Base-by-base conservation (phyloP, 2,329 filamentous ascomycete species). In the Sclerotinia sclerotiorum region DNA sequence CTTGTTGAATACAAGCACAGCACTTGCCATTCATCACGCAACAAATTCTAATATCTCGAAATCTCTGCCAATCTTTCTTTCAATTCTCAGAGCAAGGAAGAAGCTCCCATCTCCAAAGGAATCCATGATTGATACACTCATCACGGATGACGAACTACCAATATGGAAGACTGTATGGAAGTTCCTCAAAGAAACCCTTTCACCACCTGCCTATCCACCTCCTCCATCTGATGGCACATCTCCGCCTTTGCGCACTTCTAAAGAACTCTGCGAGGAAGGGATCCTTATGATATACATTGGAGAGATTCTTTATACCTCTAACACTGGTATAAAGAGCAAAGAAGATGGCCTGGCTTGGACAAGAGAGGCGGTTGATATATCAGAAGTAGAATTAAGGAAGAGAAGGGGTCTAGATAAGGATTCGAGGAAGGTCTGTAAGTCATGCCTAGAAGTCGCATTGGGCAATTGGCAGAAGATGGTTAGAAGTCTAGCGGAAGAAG, bases 261-360 rank as follows among this genome's bases (percentile, higher is more conserved):
- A 84, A 39, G 87, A 91, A 72, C 84, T 86, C 49, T 97, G 94
- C 79, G 90, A 95, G 72, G 94, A 97, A 79, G 93, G 93, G 3
- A 92, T 88, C 0, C 80, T 97, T 19, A 93, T 93, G 83, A 85
- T 93, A 32, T 95, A 97, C 79, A 94, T 98, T 71, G 94, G 94
- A 69, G 94, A 98, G 80, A 97, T 98, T 64, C 84, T 98, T 44
- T 97, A 91, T 78, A 87, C 92, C 5, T 84, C 85, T n/a, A 80
- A 82, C 5, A 15, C 56, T 8, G 57, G 21, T 10, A 70, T 77
- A 69, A 67, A 77, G 24, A 81, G 78, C 24, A 81, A 82, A 63
- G 88, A 92, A 61, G 89, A 90, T 70, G 94, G 93, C 0, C 83
- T 97, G 2, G 88, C 88, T 7, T 98, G 94, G 94, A 97, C 94